Evolutionary conservation across 164 flowering plant species (phyloP).

Genomic region (Chimonanthus salicifolius): DNA sequence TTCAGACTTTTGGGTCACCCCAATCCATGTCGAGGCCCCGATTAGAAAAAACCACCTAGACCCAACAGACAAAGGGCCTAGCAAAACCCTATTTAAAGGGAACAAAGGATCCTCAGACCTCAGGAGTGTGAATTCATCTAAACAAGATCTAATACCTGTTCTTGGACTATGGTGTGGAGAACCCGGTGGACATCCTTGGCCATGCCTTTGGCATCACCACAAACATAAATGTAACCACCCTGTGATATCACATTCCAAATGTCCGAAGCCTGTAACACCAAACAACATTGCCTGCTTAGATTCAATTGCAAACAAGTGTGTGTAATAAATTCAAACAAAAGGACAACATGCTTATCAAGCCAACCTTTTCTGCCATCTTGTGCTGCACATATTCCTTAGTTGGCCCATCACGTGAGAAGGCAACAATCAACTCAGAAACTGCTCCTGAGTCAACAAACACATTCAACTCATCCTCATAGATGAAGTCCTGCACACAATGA

Average conservation of each 20-base stretch:
- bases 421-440: constrained; percentile 69
- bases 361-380: constrained; percentile 75
- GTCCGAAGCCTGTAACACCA: constrained; percentile 46
- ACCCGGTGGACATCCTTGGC: constrained; percentile 90
- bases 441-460: constrained; percentile 59
- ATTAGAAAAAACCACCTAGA: too few relatives aligned
- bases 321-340: neutral
- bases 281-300: neutral
- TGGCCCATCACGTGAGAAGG: constrained; percentile 89
- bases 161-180: constrained; percentile 69
- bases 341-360: neutral
- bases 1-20: too few relatives aligned
- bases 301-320: neutral
- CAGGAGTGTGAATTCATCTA: neutral
- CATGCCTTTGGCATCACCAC: constrained; percentile 99
- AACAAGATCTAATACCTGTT: constrained; percentile 46
- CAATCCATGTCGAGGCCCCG: too few relatives aligned
- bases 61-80: too few relatives aligned
- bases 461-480: constrained; percentile 81
- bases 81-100: too few relatives aligned
- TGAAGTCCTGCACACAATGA: constrained; percentile 54
- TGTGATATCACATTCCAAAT: constrained; percentile 63
- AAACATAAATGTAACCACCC: constrained; percentile 73
- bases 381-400: constrained; percentile 91
- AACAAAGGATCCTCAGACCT: too few relatives aligned